Base-by-base conservation (phyloP, 1,139 yeast genomes). In the Trichomonascaceae sp. region DNA sequence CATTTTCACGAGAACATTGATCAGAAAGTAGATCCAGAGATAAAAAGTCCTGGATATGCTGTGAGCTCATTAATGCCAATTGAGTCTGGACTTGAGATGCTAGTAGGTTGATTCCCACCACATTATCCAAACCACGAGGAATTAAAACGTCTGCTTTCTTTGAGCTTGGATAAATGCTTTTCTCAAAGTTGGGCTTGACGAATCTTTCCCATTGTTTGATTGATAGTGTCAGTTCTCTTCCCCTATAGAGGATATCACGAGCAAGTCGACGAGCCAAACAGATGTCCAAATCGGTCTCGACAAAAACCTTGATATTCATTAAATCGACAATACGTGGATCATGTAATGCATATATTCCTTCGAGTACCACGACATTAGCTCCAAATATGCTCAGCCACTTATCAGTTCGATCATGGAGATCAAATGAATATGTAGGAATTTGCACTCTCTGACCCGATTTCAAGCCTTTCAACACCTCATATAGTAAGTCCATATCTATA, bases 121-220 rank as follows among this genome's bases (percentile, higher is more conserved):
- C 69, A 67, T 89, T 91, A 66, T 90, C 96, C 22, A 88, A 78
- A 7, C 96, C 96, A 46, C 96, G 76, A 1, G 99, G 98, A 27
- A 93, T 81, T 22, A 93, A 82, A 57, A 91, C 77, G 69, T 93
- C 96, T 0, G 99, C 96, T 57, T 78, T 77, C 53, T 79, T 74
- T 84, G 86, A 82, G 0, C 96, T 88, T 2, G 95, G 95, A 57
- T 78, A 79, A 20, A 93, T 85, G 62, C 78, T 81, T 49, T 82
- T 74, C 20, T 85, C 91, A 10, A 96, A 91, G 67, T 90, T 88
- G 15, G 99, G 99, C 67, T 91, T 93, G 41, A 93, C 99, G 69
- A 85, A 91, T 22, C 74, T 72, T 60, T 87, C 85, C 98, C 98
- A 93, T 66, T 93, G 99, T 59, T 81, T 78, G 61, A 93, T 78